Evolutionary conservation across 345 rosid genomes (phyloP).

Genomic region (Populus simonii): DNA sequence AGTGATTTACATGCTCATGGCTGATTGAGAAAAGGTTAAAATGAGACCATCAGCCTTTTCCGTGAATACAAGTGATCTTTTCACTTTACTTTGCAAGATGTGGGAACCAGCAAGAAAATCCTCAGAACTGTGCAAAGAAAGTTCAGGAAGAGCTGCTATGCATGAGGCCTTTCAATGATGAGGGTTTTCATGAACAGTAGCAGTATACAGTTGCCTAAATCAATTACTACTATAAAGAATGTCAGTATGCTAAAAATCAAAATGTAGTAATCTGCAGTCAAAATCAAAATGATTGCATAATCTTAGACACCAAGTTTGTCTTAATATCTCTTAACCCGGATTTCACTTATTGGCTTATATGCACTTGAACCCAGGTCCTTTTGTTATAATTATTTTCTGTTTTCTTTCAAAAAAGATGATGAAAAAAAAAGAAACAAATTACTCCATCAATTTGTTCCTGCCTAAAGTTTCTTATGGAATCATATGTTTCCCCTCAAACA

Average conservation of each 20-base stretch:
- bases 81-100: neutral
- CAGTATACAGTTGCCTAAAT: constrained; percentile 24
- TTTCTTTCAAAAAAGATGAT: neutral
- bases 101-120: constrained; percentile 16
- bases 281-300: constrained; percentile 32
- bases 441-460: neutral
- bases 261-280: constrained; percentile 28
- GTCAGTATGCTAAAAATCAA: constrained; percentile 11
- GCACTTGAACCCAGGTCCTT: neutral
- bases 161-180: constrained; percentile 5
- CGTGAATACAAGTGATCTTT: constrained; percentile 12
- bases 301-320: constrained; percentile 25
- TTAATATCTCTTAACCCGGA: constrained; percentile 18
- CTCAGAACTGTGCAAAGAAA: neutral
- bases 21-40: constrained; percentile 7
- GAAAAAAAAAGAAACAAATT: neutral
- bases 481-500: neutral
- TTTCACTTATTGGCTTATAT: constrained; percentile 3
- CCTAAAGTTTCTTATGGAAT: neutral
- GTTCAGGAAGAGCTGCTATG: neutral
- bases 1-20: neutral
- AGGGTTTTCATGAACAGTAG: constrained; percentile 1
- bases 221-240: neutral
- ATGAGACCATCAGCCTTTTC: constrained; percentile 3
- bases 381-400: neutral